A percentile compares a stretch with the other conserved stretches of the same genome.
Conservation (phyloP, 176 grass and related monocot genomes). For the Oryza rufipogon region DNA sequence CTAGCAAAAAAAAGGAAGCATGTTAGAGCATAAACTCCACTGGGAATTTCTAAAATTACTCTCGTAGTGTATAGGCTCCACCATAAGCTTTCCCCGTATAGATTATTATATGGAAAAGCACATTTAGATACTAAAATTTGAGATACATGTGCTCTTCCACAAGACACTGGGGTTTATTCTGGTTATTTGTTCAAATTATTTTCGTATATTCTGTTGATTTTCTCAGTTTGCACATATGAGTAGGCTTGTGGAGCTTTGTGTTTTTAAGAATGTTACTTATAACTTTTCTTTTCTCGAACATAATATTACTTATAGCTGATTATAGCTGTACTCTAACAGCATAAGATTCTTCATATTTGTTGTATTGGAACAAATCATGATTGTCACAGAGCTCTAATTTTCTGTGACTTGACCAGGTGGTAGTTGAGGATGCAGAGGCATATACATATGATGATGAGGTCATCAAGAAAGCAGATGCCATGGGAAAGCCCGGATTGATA, state of each 20-base stretch:
- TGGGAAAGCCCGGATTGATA: slow-evolving; percentile 84
- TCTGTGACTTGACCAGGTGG: slow-evolving; percentile 48
- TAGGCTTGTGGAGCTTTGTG: neutral
- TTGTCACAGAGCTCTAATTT: neutral
- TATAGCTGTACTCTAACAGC: neutral
- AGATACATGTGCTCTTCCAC: neutral
- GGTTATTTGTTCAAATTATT: neutral
- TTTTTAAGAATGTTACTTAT: neutral
- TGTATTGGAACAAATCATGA: neutral
- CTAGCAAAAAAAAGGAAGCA: neutral
- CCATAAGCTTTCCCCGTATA: neutral
- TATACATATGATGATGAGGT: slow-evolving; percentile 95
- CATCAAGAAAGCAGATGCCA: slow-evolving; percentile 86
- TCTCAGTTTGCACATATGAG: neutral
- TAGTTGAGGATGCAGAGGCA: slow-evolving; percentile 63
- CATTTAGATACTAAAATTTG: neutral
- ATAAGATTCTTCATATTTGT: neutral
- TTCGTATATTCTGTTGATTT: neutral
- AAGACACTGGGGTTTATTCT: neutral
- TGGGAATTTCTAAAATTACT: neutral
- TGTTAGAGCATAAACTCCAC: neutral
- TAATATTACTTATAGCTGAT: neutral
- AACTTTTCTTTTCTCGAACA: neutral
- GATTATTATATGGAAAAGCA: neutral
- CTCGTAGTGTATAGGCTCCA: neutral